Conservation (phyloP, 2,329 filamentous ascomycete species). For the Xylariaceae sp. region DNA sequence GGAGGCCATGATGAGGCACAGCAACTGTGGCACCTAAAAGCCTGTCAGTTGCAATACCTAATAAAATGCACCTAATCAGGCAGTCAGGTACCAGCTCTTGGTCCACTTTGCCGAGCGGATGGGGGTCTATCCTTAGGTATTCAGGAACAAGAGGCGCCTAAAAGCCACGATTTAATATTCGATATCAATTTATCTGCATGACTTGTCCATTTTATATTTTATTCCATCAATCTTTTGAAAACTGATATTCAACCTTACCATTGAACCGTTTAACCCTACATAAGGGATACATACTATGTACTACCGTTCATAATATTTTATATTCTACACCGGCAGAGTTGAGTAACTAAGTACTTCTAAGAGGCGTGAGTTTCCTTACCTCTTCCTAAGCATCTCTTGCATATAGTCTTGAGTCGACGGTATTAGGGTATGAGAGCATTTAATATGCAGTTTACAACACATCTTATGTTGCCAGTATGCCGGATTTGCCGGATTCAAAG, state of each 20-base stretch:
- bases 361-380: no score
- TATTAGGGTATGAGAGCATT: no score
- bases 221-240: constrained; percentile 11
- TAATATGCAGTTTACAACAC: background rate
- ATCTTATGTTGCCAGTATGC: background rate
- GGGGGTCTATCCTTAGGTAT: background rate
- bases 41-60: background rate
- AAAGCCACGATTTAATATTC: constrained; percentile 7
- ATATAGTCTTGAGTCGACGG: no score
- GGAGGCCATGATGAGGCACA: background rate
- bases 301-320: no score
- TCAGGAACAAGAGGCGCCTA: background rate
- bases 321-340: no score
- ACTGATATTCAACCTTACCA: background rate
- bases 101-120: background rate
- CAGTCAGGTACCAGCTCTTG: background rate
- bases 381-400: no score
- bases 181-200: constrained; percentile 1
- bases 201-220: background rate
- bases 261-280: background rate
- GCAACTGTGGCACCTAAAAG: background rate
- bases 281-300: no score
- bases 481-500: background rate
- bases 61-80: no score
- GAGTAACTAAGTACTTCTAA: no score